Percentiles rank a stretch among this genome's conserved stretches.
phyloP scores from a whole-genome alignment of 2,329 filamentous ascomycete species.

The Verticillium nubilum region DNA sequence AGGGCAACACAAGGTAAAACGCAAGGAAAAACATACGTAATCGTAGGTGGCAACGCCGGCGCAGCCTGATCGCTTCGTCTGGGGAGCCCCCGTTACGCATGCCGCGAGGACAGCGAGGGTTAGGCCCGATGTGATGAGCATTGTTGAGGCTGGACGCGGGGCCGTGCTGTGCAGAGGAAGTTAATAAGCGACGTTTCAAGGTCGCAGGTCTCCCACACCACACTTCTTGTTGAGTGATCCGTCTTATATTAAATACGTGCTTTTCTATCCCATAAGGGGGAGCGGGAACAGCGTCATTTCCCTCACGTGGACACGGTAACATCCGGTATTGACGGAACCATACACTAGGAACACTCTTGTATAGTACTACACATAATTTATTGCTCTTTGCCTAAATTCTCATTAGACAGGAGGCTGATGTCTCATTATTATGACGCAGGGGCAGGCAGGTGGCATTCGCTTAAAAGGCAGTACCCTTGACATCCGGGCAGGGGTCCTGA shows the following conservation, averaged over 20 bases:
- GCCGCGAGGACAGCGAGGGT: conserved; percentile 3
- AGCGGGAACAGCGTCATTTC: neutral
- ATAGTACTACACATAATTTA: neutral
- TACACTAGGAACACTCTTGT: neutral
- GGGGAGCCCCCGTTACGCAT: conserved; percentile 3
- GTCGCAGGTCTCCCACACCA: neutral
- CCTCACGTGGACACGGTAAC: no score
- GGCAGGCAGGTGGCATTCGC: no score
- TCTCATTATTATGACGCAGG: no score
- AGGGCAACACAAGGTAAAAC: no score
- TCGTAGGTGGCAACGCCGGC: conserved; percentile 4
- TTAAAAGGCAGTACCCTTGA: neutral
- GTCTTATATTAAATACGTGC: neutral
- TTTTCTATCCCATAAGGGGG: neutral
- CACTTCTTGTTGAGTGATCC: neutral
- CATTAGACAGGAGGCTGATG: neutral
- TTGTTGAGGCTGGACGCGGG: conserved; percentile 4
- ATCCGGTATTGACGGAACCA: neutral
- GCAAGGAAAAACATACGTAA: conserved; percentile 10
- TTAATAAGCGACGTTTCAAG: neutral
- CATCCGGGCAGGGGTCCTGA: neutral
- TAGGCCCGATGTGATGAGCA: conserved; percentile 10
- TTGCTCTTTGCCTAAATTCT: neutral
- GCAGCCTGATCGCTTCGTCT: neutral
- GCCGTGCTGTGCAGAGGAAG: neutral